These are phyloP conservation scores for Ogataea hybrid DNA, from an alignment of 1,139 yeast genomes.

Conservation along the genomic window DNA sequence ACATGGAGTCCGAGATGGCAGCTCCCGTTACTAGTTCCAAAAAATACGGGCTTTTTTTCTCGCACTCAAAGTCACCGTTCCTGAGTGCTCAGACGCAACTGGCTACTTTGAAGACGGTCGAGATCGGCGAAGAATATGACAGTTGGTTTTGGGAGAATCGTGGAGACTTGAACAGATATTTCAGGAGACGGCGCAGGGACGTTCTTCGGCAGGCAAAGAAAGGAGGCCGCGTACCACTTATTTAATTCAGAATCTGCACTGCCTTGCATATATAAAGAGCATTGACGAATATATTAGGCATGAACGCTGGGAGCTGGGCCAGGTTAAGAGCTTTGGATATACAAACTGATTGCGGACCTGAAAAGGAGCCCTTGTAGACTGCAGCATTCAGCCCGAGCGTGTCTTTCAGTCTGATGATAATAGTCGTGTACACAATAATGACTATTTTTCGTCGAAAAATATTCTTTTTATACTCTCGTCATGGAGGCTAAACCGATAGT, in stretches of 20 bases:
- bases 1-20: constrained; percentile 33
- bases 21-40: constrained; percentile 15
- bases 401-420: background rate
- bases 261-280: background rate
- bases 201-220: constrained; percentile 59
- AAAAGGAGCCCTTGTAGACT: no score
- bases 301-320: no score
- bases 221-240: constrained; percentile 25
- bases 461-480: constrained; percentile 4
- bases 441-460: constrained; percentile 10
- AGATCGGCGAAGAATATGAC: constrained; percentile 56
- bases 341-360: no score
- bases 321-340: no score
- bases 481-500: constrained; percentile 29
- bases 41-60: constrained; percentile 69
- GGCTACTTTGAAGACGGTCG: constrained; percentile 47
- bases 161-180: constrained; percentile 74
- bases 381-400: no score
- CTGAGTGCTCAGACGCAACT: constrained; percentile 80
- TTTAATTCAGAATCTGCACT: background rate
- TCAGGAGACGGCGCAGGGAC: constrained; percentile 75
- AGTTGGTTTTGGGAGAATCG: constrained; percentile 80
- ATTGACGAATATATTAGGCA: no score
- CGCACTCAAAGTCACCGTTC: constrained; percentile 83
- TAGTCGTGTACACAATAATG: constrained; percentile 6